Evolutionary conservation across 1,139 yeast species (phyloP).

Genomic region (Debaryomyces sp.): DNA sequence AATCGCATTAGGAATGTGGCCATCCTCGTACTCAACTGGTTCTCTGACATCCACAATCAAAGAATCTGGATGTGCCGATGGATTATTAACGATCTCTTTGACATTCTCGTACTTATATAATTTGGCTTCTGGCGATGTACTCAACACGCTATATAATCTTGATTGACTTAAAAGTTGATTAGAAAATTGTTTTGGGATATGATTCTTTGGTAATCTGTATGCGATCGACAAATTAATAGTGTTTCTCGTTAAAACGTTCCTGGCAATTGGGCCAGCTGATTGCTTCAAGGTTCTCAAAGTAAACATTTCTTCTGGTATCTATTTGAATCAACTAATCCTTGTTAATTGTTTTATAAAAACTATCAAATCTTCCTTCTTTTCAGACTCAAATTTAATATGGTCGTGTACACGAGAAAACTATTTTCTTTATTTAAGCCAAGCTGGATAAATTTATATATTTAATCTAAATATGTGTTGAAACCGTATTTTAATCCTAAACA

Average conservation of each 20-base stretch:
- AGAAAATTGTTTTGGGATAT: constrained; percentile 1
- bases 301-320: constrained; percentile 8
- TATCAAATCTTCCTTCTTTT: constrained; percentile 1
- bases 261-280: constrained; percentile 9
- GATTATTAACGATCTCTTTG: constrained; percentile 47
- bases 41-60: constrained; percentile 89
- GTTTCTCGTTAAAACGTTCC: constrained; percentile 18
- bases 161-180: constrained; percentile 7
- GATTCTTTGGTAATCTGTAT: constrained; percentile 64
- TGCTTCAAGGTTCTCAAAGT: constrained; percentile 12
- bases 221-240: constrained; percentile 90
- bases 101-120: constrained; percentile 58
- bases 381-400: background rate
- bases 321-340: background rate
- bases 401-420: background rate
- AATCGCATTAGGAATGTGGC: constrained; percentile 79
- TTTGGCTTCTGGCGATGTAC: constrained; percentile 48
- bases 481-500: constrained; percentile 11
- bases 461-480: constrained; percentile 14
- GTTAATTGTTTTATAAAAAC: background rate
- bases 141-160: constrained; percentile 32
- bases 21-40: constrained; percentile 74
- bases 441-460: background rate
- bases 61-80: constrained; percentile 39
- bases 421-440: background rate